phyloP scores from a whole-genome alignment of 2,329 filamentous ascomycete species.

The Aspergillus pseudoviridinutans region DNA sequence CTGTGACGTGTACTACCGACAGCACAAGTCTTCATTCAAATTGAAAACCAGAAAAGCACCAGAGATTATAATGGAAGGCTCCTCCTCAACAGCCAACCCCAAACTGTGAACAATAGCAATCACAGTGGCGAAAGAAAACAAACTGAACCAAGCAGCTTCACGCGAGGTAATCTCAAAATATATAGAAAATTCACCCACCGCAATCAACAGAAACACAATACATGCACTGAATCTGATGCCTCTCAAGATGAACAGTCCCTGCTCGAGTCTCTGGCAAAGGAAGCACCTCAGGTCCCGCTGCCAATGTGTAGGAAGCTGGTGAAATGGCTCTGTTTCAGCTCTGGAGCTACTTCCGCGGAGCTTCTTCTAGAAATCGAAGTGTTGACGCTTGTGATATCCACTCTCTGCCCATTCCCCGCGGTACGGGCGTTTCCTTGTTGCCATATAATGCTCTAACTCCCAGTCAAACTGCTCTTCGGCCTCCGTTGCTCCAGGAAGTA shows the following conservation, averaged over 20 bases:
- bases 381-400: neutral
- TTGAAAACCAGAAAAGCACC: neutral
- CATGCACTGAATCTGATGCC: neutral
- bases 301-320: neutral
- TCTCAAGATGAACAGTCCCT: neutral
- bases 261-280: too few relatives aligned
- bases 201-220: neutral
- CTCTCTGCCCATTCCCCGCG: neutral
- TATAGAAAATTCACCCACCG: neutral
- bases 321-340: neutral
- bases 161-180: neutral
- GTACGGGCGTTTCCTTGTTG: neutral
- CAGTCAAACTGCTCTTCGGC: neutral
- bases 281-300: too few relatives aligned
- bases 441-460: neutral
- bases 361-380: neutral
- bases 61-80: too few relatives aligned
- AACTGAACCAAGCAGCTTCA: neutral
- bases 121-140: neutral
- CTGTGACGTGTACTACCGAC: neutral
- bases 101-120: neutral
- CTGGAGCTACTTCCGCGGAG: neutral
- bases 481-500: neutral
- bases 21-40: neutral
- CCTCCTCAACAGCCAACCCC: neutral